Conservation (phyloP, 257 asterid genomes). For the Parsonsia alboflavescens region DNA sequence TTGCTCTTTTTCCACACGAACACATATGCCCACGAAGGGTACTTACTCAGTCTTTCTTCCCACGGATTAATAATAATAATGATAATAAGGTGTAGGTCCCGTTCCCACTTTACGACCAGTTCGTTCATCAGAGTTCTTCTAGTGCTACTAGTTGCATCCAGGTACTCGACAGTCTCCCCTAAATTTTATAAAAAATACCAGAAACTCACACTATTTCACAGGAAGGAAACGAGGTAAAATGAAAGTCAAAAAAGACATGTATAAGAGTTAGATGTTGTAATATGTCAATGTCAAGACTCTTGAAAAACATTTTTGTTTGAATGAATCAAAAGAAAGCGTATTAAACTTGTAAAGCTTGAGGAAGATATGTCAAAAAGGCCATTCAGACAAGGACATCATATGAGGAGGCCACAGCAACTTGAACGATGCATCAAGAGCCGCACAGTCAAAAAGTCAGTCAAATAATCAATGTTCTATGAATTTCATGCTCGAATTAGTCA, state of each 20-base stretch:
- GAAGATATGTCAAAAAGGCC: slow-evolving; percentile 2
- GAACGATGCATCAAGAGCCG: background rate
- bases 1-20: background rate
- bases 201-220: background rate
- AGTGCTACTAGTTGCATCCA: background rate
- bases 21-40: background rate
- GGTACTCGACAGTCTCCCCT: background rate
- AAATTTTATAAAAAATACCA: background rate
- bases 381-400: background rate
- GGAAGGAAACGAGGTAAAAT: background rate
- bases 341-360: background rate
- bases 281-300: background rate
- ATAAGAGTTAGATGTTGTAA: background rate
- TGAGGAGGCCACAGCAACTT: background rate
- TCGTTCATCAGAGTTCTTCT: background rate
- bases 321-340: background rate
- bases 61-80: background rate
- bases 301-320: background rate
- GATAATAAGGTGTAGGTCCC: background rate
- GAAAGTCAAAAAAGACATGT: background rate
- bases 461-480: too few relatives aligned
- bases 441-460: background rate
- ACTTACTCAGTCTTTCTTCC: background rate
- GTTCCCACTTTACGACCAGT: background rate
- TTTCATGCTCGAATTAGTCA: background rate